phyloP scores from a whole-genome alignment of 164 flowering plant species.

The Aristolochia californica region DNA sequence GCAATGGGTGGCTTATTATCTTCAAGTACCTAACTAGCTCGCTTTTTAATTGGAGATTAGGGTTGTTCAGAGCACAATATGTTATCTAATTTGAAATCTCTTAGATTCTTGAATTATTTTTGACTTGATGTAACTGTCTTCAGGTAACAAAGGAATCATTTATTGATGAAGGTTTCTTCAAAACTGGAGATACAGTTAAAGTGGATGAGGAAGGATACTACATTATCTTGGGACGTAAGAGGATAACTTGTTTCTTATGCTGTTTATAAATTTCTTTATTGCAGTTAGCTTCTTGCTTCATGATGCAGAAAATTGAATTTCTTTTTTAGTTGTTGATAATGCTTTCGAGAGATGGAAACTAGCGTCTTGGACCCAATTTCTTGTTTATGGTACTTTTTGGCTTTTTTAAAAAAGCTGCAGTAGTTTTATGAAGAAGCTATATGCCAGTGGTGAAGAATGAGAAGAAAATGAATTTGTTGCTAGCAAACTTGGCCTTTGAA shows the following conservation, averaged over 20 bases:
- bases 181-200: conserved; percentile 84
- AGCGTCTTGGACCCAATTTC: too few species aligned
- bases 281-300: not conserved
- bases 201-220: conserved; percentile 95
- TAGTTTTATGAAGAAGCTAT: too few species aligned
- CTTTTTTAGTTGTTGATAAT: too few species aligned
- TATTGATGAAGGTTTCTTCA: conserved; percentile 78
- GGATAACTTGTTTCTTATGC: conserved; percentile 1
- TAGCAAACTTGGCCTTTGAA: too few species aligned
- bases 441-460: too few species aligned
- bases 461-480: too few species aligned
- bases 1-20: too few species aligned
- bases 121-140: conserved; percentile 6
- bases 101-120: not conserved
- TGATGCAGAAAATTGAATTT: too few species aligned
- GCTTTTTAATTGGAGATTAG: not conserved
- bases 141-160: conserved; percentile 87
- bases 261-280: not conserved
- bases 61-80: not conserved
- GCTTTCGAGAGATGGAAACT: too few species aligned
- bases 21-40: too few species aligned
- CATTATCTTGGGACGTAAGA: conserved; percentile 94
- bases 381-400: too few species aligned
- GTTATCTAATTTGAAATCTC: not conserved
- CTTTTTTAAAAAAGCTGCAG: too few species aligned